phyloP scores from a whole-genome alignment of 306 rosid genomes.

The Dalbergia cultrata region DNA sequence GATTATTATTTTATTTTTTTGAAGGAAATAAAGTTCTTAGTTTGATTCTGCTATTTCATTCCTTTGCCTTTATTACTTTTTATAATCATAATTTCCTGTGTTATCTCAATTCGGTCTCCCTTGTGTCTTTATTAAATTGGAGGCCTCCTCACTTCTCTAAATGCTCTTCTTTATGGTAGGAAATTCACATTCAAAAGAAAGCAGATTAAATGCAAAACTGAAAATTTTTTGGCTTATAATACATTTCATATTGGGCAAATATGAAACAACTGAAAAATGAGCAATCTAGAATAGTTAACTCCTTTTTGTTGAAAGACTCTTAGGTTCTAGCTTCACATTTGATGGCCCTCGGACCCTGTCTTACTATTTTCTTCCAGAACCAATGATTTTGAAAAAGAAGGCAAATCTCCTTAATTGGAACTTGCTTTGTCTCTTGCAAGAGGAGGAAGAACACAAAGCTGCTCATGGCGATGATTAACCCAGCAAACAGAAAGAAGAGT shows the following conservation, averaged over 20 bases:
- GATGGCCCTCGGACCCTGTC: slow-evolving; percentile 32
- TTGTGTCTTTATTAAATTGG: too few relatives aligned
- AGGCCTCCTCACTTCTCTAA: too few relatives aligned
- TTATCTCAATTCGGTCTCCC: background rate
- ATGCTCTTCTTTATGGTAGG: background rate
- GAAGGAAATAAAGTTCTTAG: background rate
- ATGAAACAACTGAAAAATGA: too few relatives aligned
- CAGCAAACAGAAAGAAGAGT: slow-evolving; percentile 67
- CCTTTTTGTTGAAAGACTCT: background rate
- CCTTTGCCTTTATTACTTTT: background rate
- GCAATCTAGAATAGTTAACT: background rate
- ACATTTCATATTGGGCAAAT: too few relatives aligned
- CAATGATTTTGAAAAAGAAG: slow-evolving; percentile 67
- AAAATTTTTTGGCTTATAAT: too few relatives aligned
- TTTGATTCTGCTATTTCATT: background rate
- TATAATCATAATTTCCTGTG: background rate
- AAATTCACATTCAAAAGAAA: background rate
- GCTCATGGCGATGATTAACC: slow-evolving; percentile 62
- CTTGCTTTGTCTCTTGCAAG: slow-evolving; percentile 77
- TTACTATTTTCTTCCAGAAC: slow-evolving; percentile 64
- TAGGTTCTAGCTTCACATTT: slow-evolving; percentile 41
- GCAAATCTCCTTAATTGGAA: slow-evolving; percentile 75
- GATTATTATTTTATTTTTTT: background rate
- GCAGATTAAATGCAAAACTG: too few relatives aligned
- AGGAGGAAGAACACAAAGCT: slow-evolving; percentile 61